Evolutionary conservation across 2,329 filamentous ascomycete species (phyloP).

Genomic region (Ophiostoma triangulosporum): DNA sequence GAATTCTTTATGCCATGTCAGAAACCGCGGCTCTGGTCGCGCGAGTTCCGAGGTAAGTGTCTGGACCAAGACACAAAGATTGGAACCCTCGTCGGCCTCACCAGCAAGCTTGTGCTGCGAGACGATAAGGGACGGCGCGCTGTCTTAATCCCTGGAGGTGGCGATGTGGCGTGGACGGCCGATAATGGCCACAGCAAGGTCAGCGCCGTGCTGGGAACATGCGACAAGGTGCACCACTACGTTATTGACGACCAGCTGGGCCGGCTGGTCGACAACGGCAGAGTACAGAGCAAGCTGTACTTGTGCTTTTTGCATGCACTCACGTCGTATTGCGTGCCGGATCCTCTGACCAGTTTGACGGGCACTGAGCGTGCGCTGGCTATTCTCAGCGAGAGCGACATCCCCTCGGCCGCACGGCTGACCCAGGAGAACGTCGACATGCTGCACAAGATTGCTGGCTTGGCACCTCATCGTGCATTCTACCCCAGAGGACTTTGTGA

Average conservation of each 20-base stretch:
- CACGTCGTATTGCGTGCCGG: conserved; percentile 37
- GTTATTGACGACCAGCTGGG: conserved; percentile 35
- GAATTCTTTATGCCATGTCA: conserved; percentile 27
- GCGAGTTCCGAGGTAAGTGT: conserved; percentile 35
- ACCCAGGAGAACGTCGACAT: conserved; percentile 21
- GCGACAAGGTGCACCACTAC: conserved; percentile 26
- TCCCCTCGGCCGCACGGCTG: conserved; percentile 33
- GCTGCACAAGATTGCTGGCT: conserved; percentile 23
- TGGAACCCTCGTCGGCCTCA: conserved; percentile 34
- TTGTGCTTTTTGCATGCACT: conserved; percentile 39
- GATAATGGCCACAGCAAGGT: background rate
- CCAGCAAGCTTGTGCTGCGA: conserved; percentile 33
- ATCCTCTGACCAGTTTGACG: conserved; percentile 33
- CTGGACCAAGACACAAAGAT: conserved; percentile 33
- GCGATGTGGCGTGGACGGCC: background rate
- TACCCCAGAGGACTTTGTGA: conserved; percentile 28
- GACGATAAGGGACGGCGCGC: background rate
- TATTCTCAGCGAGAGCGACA: conserved; percentile 33
- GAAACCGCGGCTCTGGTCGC: conserved; percentile 24
- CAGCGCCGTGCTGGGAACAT: conserved; percentile 15
- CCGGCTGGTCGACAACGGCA: conserved; percentile 35
- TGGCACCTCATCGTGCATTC: conserved; percentile 30
- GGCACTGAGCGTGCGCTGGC: conserved; percentile 40
- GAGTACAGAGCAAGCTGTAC: conserved; percentile 36
- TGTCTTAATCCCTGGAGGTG: background rate